Percentiles rank a stretch among this genome's conserved stretches.
phyloP scores from a whole-genome alignment of 2,329 filamentous ascomycete species.

The Cladosporium sp. region DNA sequence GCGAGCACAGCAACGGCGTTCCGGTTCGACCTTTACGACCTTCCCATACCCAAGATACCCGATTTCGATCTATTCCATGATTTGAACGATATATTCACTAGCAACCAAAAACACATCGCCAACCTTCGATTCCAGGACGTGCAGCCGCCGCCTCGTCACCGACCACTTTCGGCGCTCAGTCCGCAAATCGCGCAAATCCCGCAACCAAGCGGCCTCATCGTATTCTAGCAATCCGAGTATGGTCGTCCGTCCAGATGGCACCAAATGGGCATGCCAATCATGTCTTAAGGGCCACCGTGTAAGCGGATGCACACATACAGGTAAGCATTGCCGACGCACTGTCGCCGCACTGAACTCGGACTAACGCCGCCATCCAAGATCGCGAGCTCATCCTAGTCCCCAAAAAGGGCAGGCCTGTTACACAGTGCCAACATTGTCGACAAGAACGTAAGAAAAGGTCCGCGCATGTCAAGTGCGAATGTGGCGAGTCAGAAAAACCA shows the following conservation, averaged over 20 bases:
- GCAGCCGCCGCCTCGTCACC: not conserved
- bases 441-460: slow-evolving; percentile 92
- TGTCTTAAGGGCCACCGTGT: slow-evolving; percentile 98
- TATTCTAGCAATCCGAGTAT: slow-evolving; percentile 21
- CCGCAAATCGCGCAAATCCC: slow-evolving; percentile 18
- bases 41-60: slow-evolving; percentile 15
- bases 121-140: slow-evolving; percentile 2
- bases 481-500: slow-evolving; percentile 72
- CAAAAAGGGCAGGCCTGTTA: slow-evolving; percentile 95
- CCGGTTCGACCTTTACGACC: slow-evolving; percentile 10
- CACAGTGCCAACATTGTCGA: slow-evolving; percentile 96
- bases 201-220: slow-evolving; percentile 11
- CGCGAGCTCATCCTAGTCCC: slow-evolving; percentile 90
- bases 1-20: slow-evolving; percentile 15
- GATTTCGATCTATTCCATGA: slow-evolving; percentile 12
- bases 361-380: slow-evolving; percentile 53
- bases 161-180: slow-evolving; percentile 2
- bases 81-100: slow-evolving; percentile 10
- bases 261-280: slow-evolving; percentile 97
- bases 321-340: slow-evolving; percentile 53
- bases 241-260: slow-evolving; percentile 60
- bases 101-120: slow-evolving; percentile 10
- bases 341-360: not conserved
- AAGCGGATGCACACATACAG: slow-evolving; percentile 94
- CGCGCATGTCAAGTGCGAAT: slow-evolving; percentile 94